phyloP scores from a whole-genome alignment of 345 rosid species.

The Citrus mangshanensis region DNA sequence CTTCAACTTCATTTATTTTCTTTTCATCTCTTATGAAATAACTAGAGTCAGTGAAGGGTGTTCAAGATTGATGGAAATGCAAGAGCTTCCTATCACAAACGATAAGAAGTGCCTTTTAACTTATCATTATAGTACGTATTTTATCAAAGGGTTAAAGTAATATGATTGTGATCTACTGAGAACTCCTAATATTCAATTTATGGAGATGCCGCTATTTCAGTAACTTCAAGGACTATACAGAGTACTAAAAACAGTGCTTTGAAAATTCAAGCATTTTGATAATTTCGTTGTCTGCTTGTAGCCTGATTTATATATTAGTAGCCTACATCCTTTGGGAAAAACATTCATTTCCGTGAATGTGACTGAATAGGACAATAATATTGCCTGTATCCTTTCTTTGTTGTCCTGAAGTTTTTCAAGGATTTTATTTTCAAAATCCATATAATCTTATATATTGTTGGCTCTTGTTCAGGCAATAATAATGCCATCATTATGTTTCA shows the following conservation, averaged over 20 bases:
- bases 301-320: not conserved
- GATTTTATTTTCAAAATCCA: not conserved
- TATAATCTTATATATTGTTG: not conserved
- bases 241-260: not conserved
- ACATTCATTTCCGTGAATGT: not conserved
- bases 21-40: too few relatives aligned
- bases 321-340: not conserved
- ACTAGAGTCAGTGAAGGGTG: too few relatives aligned
- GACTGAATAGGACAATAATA: not conserved
- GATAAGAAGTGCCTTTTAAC: too few relatives aligned
- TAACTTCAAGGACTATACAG: too few relatives aligned
- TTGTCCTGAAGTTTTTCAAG: not conserved
- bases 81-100: too few relatives aligned
- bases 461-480: slow-evolving; percentile 58
- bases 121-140: too few relatives aligned
- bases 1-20: too few relatives aligned
- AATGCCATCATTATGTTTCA: slow-evolving; percentile 75
- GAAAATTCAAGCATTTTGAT: not conserved
- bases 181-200: too few relatives aligned
- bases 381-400: not conserved
- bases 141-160: too few relatives aligned
- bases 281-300: not conserved
- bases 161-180: too few relatives aligned
- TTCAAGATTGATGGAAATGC: too few relatives aligned
- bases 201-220: too few relatives aligned